Evolutionary conservation across 371 early-diverging fungal genomes (phyloP).

Genomic region (Mucor velutinosus): DNA sequence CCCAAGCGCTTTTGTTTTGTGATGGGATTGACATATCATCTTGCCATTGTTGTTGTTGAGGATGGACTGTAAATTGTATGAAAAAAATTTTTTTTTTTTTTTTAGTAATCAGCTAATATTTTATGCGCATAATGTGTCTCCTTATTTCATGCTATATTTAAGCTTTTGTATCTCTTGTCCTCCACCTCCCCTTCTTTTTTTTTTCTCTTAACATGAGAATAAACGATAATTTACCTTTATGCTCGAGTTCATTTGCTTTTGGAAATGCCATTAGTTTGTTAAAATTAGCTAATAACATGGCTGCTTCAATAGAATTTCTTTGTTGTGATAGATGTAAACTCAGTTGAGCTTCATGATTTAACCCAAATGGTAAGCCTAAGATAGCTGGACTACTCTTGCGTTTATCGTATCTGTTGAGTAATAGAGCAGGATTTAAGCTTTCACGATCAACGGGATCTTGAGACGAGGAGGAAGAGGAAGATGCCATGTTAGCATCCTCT

Average conservation of each 20-base stretch:
- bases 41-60: constrained; percentile 32
- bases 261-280: constrained; percentile 34
- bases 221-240: constrained; percentile 20
- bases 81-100: constrained; percentile 10
- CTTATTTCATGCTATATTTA: constrained; percentile 16
- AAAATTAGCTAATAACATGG: constrained; percentile 53
- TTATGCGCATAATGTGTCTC: constrained; percentile 43
- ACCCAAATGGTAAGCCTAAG: constrained; percentile 40
- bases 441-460: constrained; percentile 2
- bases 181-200: neutral
- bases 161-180: neutral
- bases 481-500: neutral
- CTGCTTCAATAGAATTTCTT: constrained; percentile 56
- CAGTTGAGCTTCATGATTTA: constrained; percentile 39
- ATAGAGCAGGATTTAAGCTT: constrained; percentile 25
- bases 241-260: constrained; percentile 20
- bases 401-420: constrained; percentile 36
- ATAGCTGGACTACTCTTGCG: constrained; percentile 56
- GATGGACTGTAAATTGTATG: neutral
- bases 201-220: neutral
- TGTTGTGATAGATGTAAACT: constrained; percentile 45
- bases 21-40: constrained; percentile 48
- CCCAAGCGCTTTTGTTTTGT: constrained; percentile 33
- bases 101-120: constrained; percentile 7
- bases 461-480: constrained; percentile 3